phyloP scores from a whole-genome alignment of 1,139 yeast species.

The Zygoascus sp. region DNA sequence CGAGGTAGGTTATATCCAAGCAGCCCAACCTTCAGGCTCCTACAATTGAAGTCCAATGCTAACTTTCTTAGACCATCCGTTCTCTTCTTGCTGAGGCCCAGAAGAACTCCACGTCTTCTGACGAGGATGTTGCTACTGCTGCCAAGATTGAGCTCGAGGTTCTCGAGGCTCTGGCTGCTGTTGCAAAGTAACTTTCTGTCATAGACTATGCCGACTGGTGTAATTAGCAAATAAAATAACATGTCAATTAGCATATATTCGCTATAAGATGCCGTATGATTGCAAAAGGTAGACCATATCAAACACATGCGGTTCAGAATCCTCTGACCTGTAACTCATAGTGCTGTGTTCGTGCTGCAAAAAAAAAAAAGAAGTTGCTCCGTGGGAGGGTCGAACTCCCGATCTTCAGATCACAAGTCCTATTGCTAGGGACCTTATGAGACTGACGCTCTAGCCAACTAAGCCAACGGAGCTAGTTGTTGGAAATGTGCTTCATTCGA shows the following conservation, averaged over 20 bases:
- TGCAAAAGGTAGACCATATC: not conserved
- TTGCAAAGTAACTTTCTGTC: slow-evolving; percentile 58
- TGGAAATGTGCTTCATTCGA: not conserved
- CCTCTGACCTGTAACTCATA: not conserved
- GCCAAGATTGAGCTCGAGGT: slow-evolving; percentile 96
- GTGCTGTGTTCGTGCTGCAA: not conserved
- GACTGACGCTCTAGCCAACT: slow-evolving; percentile 36
- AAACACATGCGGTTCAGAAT: not conserved
- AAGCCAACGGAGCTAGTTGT: slow-evolving; percentile 31
- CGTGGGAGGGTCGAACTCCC: slow-evolving; percentile 32
- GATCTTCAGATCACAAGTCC: slow-evolving; percentile 32
- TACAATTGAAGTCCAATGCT: not conserved
- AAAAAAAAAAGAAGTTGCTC: slow-evolving; percentile 21
- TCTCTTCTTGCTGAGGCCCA: slow-evolving; percentile 88
- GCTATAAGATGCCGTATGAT: no score
- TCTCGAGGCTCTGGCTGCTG: slow-evolving; percentile 85
- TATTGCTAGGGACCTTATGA: slow-evolving; percentile 23
- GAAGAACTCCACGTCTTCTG: slow-evolving; percentile 81
- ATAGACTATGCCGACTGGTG: slow-evolving; percentile 2
- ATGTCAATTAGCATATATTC: not conserved
- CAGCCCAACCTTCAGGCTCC: not conserved
- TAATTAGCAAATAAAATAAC: slow-evolving; percentile 3
- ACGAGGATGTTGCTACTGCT: slow-evolving; percentile 83
- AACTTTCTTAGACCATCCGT: slow-evolving; percentile 52
- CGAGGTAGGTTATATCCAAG: slow-evolving; percentile 39